Base-by-base conservation (phyloP, 1,284 basidiomycete genomes). In the Takashimella koratensis region DNA sequence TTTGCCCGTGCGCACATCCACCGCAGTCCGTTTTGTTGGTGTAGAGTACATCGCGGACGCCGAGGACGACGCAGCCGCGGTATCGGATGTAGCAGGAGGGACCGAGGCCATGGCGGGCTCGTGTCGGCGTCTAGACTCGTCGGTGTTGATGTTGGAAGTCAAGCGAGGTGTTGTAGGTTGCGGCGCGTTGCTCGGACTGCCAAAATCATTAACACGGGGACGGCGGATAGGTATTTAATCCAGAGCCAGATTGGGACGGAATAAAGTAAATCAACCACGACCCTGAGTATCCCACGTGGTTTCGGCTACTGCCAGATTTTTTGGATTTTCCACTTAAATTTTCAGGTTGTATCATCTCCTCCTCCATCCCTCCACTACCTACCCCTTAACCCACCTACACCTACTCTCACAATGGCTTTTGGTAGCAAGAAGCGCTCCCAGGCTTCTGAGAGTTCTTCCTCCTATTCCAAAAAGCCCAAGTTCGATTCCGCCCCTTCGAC, bases 1-100 rank as follows among this genome's bases (percentile, higher is more conserved):
- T 52, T 63, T 52, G 23, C 67, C 65, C 3, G 64, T 63, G 11
- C 67, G 66, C 5, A 62, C 67, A 20, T 65, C 62, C 12, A 61
- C 55, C 2, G 57, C 47, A 0, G 66, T 56, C 45, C 65, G 52
- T 45, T 70, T 70, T 1, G 64, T 62, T 1, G 68, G 67, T 2
- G 67, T 70, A 1, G 58, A 45, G n/a, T 43, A 36, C 16, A 16
- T 8, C 16, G 30, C 30, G 10, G 30, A 36, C 8, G 30, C 16
- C 10, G 30, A 36, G 10, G 30, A 8, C 10, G 16, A 8, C 10
- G 30, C 30, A 8, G 30, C 30, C n/a, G n/a, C n/a, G n/a, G n/a
- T n/a, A n/a, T n/a, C n/a, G n/a, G n/a, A n/a, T n/a, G n/a, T n/a
- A n/a, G n/a, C n/a, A n/a, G n/a, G n/a, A n/a, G n/a, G n/a, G n/a